Evolutionary conservation across 2,329 filamentous ascomycete genomes (phyloP).

Genomic region (Fusarium nygamai): DNA sequence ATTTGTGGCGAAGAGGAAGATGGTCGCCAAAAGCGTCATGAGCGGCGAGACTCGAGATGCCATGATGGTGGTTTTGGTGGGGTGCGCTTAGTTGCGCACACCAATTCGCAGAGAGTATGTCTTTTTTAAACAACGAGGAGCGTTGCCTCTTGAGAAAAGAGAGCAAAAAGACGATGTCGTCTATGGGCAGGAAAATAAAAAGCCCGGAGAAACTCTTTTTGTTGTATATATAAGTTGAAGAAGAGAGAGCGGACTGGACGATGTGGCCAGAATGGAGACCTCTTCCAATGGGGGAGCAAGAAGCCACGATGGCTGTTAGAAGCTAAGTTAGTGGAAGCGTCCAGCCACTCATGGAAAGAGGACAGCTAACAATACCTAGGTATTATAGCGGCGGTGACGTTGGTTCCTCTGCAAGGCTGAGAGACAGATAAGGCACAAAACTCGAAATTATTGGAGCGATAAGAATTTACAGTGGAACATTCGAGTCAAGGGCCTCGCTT

Average conservation of each 20-base stretch:
- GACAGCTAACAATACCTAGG: conserved; percentile 50
- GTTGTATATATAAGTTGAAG: conserved; percentile 21
- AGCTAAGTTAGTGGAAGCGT: conserved; percentile 23
- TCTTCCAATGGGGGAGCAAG: conserved; percentile 39
- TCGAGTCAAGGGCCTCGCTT: conserved; percentile 15
- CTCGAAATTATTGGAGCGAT: conserved; percentile 36
- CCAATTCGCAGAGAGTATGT: conserved; percentile 18
- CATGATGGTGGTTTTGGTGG: conserved; percentile 47
- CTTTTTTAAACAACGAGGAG: conserved; percentile 25
- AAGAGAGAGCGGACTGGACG: conserved; percentile 39
- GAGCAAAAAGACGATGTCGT: conserved; percentile 29
- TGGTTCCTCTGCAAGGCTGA: conserved; percentile 43
- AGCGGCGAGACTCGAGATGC: conserved; percentile 50
- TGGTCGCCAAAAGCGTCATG: conserved; percentile 51
- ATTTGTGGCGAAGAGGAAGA: conserved; percentile 53
- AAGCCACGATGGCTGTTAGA: conserved; percentile 45
- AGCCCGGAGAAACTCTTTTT: conserved; percentile 24
- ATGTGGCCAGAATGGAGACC: conserved; percentile 49
- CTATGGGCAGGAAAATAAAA: conserved; percentile 25
- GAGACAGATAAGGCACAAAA: neutral
- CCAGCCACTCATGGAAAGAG: conserved; percentile 46
- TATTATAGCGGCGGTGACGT: conserved; percentile 34
- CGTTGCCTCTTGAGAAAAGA: conserved; percentile 20
- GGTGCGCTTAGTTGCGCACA: conserved; percentile 38
- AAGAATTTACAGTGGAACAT: conserved; percentile 10